A percentile compares a stretch with the other conserved stretches of the same genome.
Conservation (phyloP, 805 yeast species). For the Yarrowia phangngaensis region DNA sequence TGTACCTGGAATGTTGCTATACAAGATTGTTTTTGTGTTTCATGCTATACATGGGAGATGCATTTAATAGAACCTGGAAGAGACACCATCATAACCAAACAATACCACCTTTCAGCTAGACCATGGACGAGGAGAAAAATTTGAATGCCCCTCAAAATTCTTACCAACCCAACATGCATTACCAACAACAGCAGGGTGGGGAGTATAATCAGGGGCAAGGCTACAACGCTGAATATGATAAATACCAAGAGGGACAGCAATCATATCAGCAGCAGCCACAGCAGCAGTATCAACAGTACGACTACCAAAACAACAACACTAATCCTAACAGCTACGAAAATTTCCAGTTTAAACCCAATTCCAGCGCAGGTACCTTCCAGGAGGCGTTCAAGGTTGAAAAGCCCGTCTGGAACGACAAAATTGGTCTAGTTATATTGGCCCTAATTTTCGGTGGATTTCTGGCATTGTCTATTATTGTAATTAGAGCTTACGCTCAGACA, state of each 20-base stretch:
- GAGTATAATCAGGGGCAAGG: conserved; percentile 26
- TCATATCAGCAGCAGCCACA: not conserved
- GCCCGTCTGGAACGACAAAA: conserved; percentile 62
- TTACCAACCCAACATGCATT: conserved; percentile 21
- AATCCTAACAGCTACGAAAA: conserved; percentile 4
- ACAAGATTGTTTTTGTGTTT: too few relatives aligned
- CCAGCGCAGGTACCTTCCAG: conserved; percentile 50
- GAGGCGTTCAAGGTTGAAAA: conserved; percentile 63
- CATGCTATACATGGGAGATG: too few relatives aligned
- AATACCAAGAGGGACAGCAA: not conserved
- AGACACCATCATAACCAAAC: too few relatives aligned
- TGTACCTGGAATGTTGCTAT: too few relatives aligned
- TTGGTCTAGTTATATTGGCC: conserved; percentile 47
- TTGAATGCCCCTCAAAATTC: conserved; percentile 28
- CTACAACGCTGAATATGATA: conserved; percentile 27
- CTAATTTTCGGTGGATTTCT: conserved; percentile 58
- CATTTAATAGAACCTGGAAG: too few relatives aligned
- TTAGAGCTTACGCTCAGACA: conserved; percentile 58
- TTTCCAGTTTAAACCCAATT: conserved; percentile 30
- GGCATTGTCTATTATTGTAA: conserved; percentile 63
- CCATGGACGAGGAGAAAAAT: conserved; percentile 19
- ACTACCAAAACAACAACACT: not conserved
- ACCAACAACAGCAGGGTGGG: conserved; percentile 30
- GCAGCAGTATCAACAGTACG: not conserved
- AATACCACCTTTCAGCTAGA: too few relatives aligned